These are phyloP conservation scores for Exophiala sideris DNA, from an alignment of 2,329 filamentous ascomycete genomes.

Conservation along the genomic window DNA sequence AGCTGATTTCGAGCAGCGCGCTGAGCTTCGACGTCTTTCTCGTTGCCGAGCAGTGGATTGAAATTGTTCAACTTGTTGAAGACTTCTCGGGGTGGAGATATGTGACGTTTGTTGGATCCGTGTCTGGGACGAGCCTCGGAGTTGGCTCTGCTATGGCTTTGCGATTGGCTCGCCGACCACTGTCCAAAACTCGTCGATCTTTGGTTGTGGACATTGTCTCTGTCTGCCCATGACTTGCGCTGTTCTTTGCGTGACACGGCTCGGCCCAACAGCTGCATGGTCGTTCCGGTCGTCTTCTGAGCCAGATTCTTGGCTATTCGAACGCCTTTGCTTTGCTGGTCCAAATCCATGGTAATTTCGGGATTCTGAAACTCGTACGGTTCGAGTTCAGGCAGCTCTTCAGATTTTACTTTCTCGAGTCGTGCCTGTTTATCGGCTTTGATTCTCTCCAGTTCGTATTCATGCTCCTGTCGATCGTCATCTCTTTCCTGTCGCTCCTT, in stretches of 20 bases:
- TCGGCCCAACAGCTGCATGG: constrained; percentile 20
- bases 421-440: constrained; percentile 29
- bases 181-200: constrained; percentile 41
- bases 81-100: constrained; percentile 19
- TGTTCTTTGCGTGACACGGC: constrained; percentile 10
- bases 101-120: constrained; percentile 1
- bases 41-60: constrained; percentile 40
- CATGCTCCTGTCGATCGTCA: constrained; percentile 42
- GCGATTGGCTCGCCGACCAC: constrained; percentile 28
- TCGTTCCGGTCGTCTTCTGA: constrained; percentile 22
- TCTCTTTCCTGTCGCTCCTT: constrained; percentile 40
- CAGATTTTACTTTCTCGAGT: constrained; percentile 11
- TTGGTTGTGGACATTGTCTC: constrained; percentile 35
- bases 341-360: constrained; percentile 27
- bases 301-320: constrained; percentile 22
- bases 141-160: constrained; percentile 9
- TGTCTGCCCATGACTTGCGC: constrained; percentile 40
- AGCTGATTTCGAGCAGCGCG: constrained; percentile 55
- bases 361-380: constrained; percentile 28
- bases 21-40: constrained; percentile 68
- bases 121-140: constrained; percentile 2
- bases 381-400: constrained; percentile 30
- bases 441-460: constrained; percentile 47
- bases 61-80: constrained; percentile 29
- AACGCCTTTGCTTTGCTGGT: constrained; percentile 23